Evolutionary conservation across 2,329 filamentous ascomycete species (phyloP).

Genomic region (Fusarium solani-melongenae): DNA sequence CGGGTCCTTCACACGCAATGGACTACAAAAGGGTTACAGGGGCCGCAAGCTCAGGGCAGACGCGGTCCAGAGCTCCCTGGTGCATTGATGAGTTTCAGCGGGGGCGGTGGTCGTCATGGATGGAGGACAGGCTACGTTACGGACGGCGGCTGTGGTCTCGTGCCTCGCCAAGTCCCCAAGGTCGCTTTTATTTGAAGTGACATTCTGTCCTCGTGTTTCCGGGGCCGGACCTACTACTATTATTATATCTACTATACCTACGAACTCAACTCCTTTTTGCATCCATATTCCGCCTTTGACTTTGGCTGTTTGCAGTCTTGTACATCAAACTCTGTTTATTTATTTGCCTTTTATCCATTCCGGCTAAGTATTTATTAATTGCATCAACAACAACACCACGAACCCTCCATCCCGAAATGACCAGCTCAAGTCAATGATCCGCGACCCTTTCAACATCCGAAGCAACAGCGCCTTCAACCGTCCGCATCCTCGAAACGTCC

Average conservation of each 20-base stretch:
- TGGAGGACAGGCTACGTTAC: background rate
- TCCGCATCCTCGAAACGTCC: conserved; percentile 58
- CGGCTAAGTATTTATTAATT: background rate
- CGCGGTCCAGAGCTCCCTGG: background rate
- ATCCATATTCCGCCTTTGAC: background rate
- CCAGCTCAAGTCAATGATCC: conserved; percentile 50
- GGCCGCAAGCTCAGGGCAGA: background rate
- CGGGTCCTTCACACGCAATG: background rate
- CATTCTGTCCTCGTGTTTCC: background rate
- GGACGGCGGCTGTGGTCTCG: conserved; percentile 28
- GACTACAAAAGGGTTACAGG: conserved; percentile 2
- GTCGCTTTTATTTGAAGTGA: background rate
- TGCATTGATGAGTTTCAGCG: conserved; percentile 6
- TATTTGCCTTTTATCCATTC: conserved; percentile 2
- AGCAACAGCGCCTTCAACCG: conserved; percentile 59
- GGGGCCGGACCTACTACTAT: background rate
- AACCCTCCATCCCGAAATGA: conserved; percentile 41
- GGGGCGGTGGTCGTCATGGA: conserved; percentile 22
- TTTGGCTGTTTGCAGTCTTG: conserved; percentile 19
- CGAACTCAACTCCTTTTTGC: conserved; percentile 6
- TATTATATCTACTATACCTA: background rate
- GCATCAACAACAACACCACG: background rate
- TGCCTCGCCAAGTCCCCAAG: conserved; percentile 33
- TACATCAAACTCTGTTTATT: conserved; percentile 12
- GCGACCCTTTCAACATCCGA: conserved; percentile 58